Conservation (phyloP, 176 grass and related monocot species). For the Alopecurus myosuroides region DNA sequence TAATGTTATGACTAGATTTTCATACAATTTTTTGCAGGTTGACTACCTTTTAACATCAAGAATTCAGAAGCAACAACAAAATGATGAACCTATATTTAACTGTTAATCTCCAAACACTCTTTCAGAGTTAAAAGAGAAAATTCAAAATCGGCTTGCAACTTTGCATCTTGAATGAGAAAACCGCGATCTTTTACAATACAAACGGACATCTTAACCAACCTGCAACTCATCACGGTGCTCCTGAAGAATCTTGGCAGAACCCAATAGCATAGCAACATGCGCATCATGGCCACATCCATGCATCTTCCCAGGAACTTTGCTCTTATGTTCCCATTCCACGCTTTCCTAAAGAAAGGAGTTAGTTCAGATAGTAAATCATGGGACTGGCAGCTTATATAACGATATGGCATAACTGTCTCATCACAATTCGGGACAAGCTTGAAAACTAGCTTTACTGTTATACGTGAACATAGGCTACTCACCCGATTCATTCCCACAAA, state of each 20-base stretch:
- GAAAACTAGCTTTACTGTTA: neutral
- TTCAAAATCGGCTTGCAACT: neutral
- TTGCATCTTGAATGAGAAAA: conserved; percentile 1
- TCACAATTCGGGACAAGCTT: neutral
- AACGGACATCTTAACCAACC: conserved; percentile 34
- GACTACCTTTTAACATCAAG: neutral
- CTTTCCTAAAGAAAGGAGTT: conserved; percentile 76
- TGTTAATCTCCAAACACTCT: neutral
- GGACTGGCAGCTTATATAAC: neutral
- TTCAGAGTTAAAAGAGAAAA: neutral
- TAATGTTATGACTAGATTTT: neutral
- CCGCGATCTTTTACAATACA: neutral
- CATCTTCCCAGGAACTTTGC: conserved; percentile 95
- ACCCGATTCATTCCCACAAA: conserved; percentile 3
- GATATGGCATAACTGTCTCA: neutral
- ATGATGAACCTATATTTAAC: conserved; percentile 12
- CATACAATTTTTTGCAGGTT: neutral
- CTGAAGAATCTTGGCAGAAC: conserved; percentile 95
- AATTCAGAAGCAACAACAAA: neutral
- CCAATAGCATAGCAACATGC: conserved; percentile 80
- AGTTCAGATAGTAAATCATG: neutral
- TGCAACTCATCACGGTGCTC: conserved; percentile 68
- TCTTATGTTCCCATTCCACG: conserved; percentile 97
- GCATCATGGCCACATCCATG: conserved; percentile 97
- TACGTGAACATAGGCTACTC: neutral